Evolutionary conservation across 2,329 filamentous ascomycete species (phyloP).

Genomic region (Acrocalymma vagum): DNA sequence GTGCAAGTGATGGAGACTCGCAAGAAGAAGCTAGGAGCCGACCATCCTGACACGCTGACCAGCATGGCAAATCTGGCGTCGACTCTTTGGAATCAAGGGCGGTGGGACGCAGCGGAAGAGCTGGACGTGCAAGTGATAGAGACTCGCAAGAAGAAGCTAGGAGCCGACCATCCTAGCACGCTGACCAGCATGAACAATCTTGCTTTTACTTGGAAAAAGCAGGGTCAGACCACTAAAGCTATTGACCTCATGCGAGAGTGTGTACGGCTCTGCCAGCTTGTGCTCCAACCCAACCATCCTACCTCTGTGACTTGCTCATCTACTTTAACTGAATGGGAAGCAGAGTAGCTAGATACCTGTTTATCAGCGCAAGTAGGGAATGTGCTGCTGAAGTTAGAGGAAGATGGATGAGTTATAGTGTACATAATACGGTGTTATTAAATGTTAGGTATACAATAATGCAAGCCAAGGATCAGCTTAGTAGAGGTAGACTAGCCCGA

Average conservation of each 20-base stretch:
- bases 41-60: slow-evolving; percentile 13
- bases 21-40: slow-evolving; percentile 8
- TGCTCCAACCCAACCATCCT: slow-evolving; percentile 8
- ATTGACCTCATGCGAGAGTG: slow-evolving; percentile 9
- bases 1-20: slow-evolving; percentile 2
- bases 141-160: no score
- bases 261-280: slow-evolving; percentile 1
- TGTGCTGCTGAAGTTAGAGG: no score
- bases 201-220: slow-evolving; percentile 1
- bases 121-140: no score
- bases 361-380: no score
- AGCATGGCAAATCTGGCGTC: slow-evolving; percentile 8
- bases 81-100: slow-evolving; percentile 3
- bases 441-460: no score
- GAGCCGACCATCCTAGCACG: slow-evolving; percentile 10
- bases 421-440: no score
- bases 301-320: slow-evolving; percentile 6
- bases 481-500: no score
- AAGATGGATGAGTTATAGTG: no score
- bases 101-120: slow-evolving; percentile 1
- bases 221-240: slow-evolving; percentile 3
- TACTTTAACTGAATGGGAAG: slow-evolving; percentile 7
- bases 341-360: no score
- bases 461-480: no score
- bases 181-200: slow-evolving; percentile 16